phyloP scores from a whole-genome alignment of 139 green algal genomes.

The Spirogloea muscicola region DNA sequence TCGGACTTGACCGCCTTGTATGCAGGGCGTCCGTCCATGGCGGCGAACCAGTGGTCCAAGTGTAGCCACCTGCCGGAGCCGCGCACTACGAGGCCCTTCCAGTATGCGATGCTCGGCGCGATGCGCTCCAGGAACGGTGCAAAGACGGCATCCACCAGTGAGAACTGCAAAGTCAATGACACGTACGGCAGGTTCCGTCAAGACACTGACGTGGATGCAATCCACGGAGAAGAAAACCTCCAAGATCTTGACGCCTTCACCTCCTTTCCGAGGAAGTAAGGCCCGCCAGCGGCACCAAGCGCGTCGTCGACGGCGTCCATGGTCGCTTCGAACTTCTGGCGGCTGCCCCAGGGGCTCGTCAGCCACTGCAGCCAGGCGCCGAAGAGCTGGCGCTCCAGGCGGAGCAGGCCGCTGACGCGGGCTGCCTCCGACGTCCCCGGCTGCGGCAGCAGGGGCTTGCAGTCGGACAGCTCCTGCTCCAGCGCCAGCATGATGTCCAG shows the following conservation, averaged over 20 bases:
- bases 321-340: constrained; percentile 54
- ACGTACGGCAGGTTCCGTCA: no score
- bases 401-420: constrained; percentile 55
- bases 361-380: constrained; percentile 51
- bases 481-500: constrained; percentile 49
- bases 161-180: constrained; percentile 37
- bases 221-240: not conserved
- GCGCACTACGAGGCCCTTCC: constrained; percentile 80
- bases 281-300: constrained; percentile 52
- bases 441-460: constrained; percentile 69
- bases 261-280: constrained; percentile 82
- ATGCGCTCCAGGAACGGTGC: constrained; percentile 90
- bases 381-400: constrained; percentile 71
- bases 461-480: constrained; percentile 62
- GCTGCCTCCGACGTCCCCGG: not conserved
- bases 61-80: constrained; percentile 48
- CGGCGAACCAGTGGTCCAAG: constrained; percentile 52
- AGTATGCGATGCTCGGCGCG: constrained; percentile 75
- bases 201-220: no score
- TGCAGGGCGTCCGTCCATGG: constrained; percentile 79
- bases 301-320: constrained; percentile 65
- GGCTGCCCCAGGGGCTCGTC: constrained; percentile 39
- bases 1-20: constrained; percentile 81
- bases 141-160: constrained; percentile 58
- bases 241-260: constrained; percentile 51